Evolutionary conservation across 768 basidiomycete genomes (phyloP).

Genomic region (Pisolithus tinctorius): DNA sequence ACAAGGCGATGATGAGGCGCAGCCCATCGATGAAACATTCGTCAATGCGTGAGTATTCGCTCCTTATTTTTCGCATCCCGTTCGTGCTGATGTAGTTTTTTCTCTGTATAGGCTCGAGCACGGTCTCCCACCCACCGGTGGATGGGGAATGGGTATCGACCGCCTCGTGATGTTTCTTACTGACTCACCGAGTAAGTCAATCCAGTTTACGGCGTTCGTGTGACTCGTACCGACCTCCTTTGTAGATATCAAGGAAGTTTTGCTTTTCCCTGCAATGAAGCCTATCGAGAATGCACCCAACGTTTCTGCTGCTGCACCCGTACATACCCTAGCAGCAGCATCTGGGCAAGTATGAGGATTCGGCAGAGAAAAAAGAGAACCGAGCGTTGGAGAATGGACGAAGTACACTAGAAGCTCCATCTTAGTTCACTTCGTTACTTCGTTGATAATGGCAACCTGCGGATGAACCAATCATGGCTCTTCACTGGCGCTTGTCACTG

Average conservation of each 20-base stretch:
- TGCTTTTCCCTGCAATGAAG: constrained; percentile 97
- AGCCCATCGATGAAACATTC: constrained; percentile 94
- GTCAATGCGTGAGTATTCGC: constrained; percentile 73
- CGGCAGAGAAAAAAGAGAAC: too few species aligned
- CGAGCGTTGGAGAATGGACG: too few species aligned
- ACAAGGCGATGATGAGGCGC: constrained; percentile 95
- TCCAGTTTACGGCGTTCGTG: not conserved
- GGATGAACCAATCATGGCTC: too few species aligned
- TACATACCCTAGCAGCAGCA: constrained; percentile 5
- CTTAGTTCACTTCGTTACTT: too few species aligned
- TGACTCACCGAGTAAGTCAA: constrained; percentile 76
- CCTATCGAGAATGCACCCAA: constrained; percentile 51
- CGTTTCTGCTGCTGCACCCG: constrained; percentile 23
- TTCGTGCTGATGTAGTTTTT: not conserved
- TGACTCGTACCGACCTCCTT: constrained; percentile 4
- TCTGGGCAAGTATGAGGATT: constrained; percentile 12
- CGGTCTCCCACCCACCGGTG: constrained; percentile 94
- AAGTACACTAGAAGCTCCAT: too few species aligned
- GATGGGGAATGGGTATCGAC: constrained; percentile 96
- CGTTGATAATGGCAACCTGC: too few species aligned
- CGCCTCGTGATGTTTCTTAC: constrained; percentile 98
- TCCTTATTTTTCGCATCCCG: not conserved
- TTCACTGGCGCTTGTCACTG: too few species aligned
- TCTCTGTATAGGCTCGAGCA: constrained; percentile 72
- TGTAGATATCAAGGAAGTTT: constrained; percentile 91